phyloP scores from a whole-genome alignment of 2,329 filamentous ascomycete genomes.

The Exutisphaerella laricina region DNA sequence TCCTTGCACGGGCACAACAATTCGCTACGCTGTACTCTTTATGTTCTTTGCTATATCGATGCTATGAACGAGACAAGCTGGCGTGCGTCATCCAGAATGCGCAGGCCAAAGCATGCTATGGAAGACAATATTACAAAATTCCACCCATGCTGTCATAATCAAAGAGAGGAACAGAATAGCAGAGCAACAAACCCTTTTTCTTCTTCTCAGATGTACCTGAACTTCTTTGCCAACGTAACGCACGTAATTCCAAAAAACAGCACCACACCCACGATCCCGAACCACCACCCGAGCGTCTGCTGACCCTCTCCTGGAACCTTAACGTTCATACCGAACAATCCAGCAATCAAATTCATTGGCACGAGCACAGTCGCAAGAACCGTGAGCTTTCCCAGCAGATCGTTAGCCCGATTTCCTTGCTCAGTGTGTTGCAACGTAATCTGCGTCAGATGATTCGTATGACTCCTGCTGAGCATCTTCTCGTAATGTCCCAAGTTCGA shows the following conservation, averaged over 20 bases:
- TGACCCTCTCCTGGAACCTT: conserved; percentile 57
- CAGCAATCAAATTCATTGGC: conserved; percentile 85
- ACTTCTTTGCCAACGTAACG: conserved; percentile 38
- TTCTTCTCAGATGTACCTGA: conserved; percentile 37
- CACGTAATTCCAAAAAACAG: conserved; percentile 39
- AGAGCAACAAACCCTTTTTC: neutral
- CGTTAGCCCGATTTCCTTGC: conserved; percentile 82
- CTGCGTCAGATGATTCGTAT: conserved; percentile 94
- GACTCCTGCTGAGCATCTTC: conserved; percentile 90
- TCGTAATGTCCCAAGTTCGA: conserved; percentile 93
- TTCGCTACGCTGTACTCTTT: no score
- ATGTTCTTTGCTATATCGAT: no score
- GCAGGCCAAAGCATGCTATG: no score
- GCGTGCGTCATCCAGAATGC: no score
- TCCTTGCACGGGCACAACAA: no score
- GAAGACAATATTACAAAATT: neutral
- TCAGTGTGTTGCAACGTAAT: conserved; percentile 86
- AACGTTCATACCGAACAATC: conserved; percentile 86
- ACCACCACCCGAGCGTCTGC: conserved; percentile 51
- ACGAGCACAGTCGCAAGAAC: conserved; percentile 93
- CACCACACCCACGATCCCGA: conserved; percentile 55
- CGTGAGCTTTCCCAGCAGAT: conserved; percentile 89
- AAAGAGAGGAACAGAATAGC: no score
- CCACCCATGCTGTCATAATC: neutral
- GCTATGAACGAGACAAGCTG: no score